Base-by-base conservation (phyloP, 305 asterid species). In the Solanum chacoense region DNA sequence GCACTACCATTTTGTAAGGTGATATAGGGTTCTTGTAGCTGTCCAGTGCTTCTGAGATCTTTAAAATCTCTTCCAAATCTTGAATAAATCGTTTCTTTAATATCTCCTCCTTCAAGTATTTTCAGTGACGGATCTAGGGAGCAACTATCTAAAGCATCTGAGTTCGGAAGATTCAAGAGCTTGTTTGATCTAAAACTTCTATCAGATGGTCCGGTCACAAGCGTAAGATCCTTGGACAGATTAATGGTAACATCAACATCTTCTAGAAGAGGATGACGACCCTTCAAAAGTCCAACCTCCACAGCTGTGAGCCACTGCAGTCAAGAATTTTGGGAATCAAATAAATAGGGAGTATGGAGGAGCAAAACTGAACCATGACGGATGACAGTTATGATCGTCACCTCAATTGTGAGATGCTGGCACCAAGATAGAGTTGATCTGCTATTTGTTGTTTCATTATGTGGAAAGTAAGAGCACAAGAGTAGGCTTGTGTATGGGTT, bases 211-310 rank as follows among this genome's bases (percentile, higher is more conserved):
- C 88, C 84, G 74, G 87, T 94, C 89, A 89, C 89, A 85, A 94
- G 87, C 18, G 93, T 45, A 81, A 92, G 91, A 85, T 95, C 95
- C 91, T 91, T 97, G 37, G 95, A 91, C 89, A 98, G 99, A 91
- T 93, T 95, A 88, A 96, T 90, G 88, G 92, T 90, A 72, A 95
- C 93, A 94, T 96, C 99, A 87, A 94, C 92, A 92, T 98, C 99
- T 90, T 92, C 91, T 87, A 98, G 90, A 89, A 98, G 97, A 34
- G 99, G 99, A 93, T 96, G 99, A 24, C 98, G 98, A 73, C 99
- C 99, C 92, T 95, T 98, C 87, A 98, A 90, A 95, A 98, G 96
- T 89, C 96, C 99, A 93, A 98, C 97, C 95, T 98, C 99, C 88
- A 95, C 99, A 83, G 99, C 98, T 59, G 94, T 87, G 76, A 98